Evolutionary conservation across 2,329 filamentous ascomycete species (phyloP).

Genomic region (Exserohilum rostratum): DNA sequence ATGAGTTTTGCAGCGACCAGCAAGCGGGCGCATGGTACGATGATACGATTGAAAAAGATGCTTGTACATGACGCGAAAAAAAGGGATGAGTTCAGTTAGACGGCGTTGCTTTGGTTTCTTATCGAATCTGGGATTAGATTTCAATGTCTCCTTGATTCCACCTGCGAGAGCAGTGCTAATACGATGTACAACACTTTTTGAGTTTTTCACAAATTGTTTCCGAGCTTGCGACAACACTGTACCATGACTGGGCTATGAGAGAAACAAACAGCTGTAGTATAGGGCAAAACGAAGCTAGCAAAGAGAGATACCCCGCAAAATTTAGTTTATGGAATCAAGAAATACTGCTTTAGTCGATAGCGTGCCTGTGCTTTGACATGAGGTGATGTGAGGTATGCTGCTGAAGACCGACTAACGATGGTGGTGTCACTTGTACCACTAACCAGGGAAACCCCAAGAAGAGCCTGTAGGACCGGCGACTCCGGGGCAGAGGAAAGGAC

Average conservation of each 20-base stretch:
- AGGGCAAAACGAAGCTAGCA: background rate
- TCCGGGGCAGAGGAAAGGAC: too few relatives aligned
- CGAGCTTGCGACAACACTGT: background rate
- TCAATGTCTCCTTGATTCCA: slow-evolving; percentile 7
- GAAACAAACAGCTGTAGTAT: background rate
- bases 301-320: too few relatives aligned
- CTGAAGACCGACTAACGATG: too few relatives aligned
- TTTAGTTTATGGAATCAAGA: too few relatives aligned
- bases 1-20: slow-evolving; percentile 15
- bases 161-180: slow-evolving; percentile 6
- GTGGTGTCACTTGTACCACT: too few relatives aligned
- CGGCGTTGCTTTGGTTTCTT: background rate
- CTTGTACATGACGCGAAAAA: slow-evolving; percentile 14
- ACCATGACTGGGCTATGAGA: background rate
- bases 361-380: too few relatives aligned
- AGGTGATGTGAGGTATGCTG: too few relatives aligned
- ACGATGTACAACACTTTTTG: slow-evolving; percentile 14
- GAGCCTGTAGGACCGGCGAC: too few relatives aligned
- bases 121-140: slow-evolving; percentile 9
- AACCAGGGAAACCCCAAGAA: too few relatives aligned
- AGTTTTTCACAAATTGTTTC: background rate
- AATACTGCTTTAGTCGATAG: too few relatives aligned
- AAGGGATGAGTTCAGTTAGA: slow-evolving; percentile 16
- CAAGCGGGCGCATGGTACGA: slow-evolving; percentile 15
- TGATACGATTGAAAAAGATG: slow-evolving; percentile 18